Base-by-base conservation (phyloP, 2,329 filamentous ascomycete genomes). In the Aureobasidium sp. region DNA sequence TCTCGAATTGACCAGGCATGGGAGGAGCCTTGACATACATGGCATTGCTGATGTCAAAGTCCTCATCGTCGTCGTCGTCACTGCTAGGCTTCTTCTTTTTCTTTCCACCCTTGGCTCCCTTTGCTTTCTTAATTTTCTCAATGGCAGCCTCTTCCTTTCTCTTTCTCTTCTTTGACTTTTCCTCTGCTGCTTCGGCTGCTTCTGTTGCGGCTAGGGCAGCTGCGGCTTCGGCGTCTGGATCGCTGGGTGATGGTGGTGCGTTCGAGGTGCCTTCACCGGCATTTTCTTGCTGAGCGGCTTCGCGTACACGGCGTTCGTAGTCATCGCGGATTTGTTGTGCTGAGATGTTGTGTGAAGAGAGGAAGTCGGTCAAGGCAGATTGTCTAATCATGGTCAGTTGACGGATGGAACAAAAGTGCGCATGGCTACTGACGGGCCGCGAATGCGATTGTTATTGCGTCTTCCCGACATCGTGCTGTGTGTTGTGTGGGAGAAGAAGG, bases 1-100 rank as follows among this genome's bases (percentile, higher is more conserved):
- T 95, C 69, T 93, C 94, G 74, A 95, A 88, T 77, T 98, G 95
- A 3, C 93, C 94, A 2, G 94, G 93, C n/a, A 91, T 76, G 2
- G 90, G 90, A 38, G 82, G 82, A 18, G 79, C 72, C 71, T 88
- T 89, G 71, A 86, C 83, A 75, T 87, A 84, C 78, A 88, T 85
- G 61, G 85, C 81, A 59, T 76, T 73, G 7, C 79, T 80, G 33
- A 85, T 72, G 55, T 79, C 76, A 66, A 85, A 78, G 66, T 84
- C 82, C 33, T 85, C 83, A 42, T 81, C 81, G 48, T 81, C 80
- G 0, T 78, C 78, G 48, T 84, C 81, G 33, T 80, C 78, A 63
- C 81, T 79, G 42, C 78, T 75, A 23, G 80, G 79, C 33, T 76
- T 77, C 73, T 80, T 76, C 75, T 79, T 73, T 72, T 79, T 86